Conservation (phyloP, 2,329 filamentous ascomycete species). For the Lasiodiplodia sp. region DNA sequence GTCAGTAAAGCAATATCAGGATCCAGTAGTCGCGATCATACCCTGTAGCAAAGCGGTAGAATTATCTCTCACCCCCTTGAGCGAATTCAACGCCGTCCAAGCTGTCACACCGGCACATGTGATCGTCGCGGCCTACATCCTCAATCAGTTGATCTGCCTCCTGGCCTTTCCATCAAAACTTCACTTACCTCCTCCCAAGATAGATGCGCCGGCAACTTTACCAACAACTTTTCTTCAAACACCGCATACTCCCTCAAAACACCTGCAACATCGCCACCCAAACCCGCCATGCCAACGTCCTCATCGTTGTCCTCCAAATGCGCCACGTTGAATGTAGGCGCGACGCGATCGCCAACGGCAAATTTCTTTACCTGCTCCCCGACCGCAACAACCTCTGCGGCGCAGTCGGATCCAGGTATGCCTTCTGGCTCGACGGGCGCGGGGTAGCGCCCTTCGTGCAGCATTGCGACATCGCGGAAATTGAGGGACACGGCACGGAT, state of each 20-base stretch:
- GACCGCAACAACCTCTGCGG: conserved; percentile 38
- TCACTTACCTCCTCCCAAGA: conserved; percentile 40
- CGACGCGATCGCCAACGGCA: conserved; percentile 38
- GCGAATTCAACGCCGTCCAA: conserved; percentile 36
- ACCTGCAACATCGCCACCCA: conserved; percentile 34
- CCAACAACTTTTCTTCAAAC: conserved; percentile 38
- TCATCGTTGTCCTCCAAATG: conserved; percentile 32
- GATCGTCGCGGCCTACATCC: conserved; percentile 34
- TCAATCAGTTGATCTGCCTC: neutral
- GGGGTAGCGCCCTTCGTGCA: conserved; percentile 35
- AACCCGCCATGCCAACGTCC: neutral
- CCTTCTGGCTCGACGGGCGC: conserved; percentile 31
- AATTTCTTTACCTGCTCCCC: conserved; percentile 35
- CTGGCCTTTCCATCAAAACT: neutral
- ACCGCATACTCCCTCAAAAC: conserved; percentile 39
- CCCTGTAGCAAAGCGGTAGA: conserved; percentile 33
- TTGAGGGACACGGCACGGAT: conserved; percentile 42
- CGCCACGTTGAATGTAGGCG: conserved; percentile 32
- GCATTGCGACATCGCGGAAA: conserved; percentile 40
- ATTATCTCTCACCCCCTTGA: conserved; percentile 20
- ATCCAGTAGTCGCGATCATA: neutral
- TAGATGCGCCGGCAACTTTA: conserved; percentile 37
- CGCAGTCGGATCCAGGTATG: conserved; percentile 38
- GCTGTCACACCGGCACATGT: conserved; percentile 38
- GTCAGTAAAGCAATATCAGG: neutral